phyloP scores from a whole-genome alignment of 2,329 filamentous ascomycete species.

The Apiospora phragmitis region DNA sequence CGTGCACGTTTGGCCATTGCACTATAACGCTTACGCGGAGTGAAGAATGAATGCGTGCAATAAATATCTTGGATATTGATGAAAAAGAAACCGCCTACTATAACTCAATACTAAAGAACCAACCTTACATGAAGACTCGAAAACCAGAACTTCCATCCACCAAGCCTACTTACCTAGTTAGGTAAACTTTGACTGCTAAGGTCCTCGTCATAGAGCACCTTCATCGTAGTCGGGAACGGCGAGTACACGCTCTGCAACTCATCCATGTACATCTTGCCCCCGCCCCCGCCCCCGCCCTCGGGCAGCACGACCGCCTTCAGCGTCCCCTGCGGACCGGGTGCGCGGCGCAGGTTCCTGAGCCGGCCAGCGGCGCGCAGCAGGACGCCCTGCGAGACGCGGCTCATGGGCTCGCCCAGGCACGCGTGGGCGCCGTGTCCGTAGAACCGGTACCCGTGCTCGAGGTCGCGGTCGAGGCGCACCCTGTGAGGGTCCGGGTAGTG shows the following conservation, averaged over 20 bases:
- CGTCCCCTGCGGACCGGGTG: conserved; percentile 23
- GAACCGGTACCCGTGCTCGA: conserved; percentile 49
- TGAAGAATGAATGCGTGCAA: no score
- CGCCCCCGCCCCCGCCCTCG: background rate
- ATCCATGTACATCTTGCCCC: conserved; percentile 8
- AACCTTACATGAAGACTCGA: no score
- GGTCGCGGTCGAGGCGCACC: conserved; percentile 50
- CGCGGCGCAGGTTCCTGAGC: conserved; percentile 24
- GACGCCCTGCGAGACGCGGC: conserved; percentile 21
- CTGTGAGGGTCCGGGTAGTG: conserved; percentile 51
- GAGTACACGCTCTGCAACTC: conserved; percentile 6
- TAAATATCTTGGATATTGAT: no score
- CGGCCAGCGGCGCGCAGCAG: conserved; percentile 26
- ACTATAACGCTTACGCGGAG: no score
- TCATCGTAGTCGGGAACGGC: conserved; percentile 10
- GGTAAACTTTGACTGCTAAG: background rate
- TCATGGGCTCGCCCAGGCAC: conserved; percentile 52
- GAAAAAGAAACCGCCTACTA: no score
- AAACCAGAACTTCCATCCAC: no score
- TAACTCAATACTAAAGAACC: no score
- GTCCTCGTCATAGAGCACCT: conserved; percentile 1
- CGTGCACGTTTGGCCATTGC: no score
- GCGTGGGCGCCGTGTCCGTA: conserved; percentile 52
- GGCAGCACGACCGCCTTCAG: conserved; percentile 18
- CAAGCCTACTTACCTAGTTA: no score